Conservation (phyloP, 2,329 filamentous ascomycete genomes). For the Dothiorella sarmentorum region DNA sequence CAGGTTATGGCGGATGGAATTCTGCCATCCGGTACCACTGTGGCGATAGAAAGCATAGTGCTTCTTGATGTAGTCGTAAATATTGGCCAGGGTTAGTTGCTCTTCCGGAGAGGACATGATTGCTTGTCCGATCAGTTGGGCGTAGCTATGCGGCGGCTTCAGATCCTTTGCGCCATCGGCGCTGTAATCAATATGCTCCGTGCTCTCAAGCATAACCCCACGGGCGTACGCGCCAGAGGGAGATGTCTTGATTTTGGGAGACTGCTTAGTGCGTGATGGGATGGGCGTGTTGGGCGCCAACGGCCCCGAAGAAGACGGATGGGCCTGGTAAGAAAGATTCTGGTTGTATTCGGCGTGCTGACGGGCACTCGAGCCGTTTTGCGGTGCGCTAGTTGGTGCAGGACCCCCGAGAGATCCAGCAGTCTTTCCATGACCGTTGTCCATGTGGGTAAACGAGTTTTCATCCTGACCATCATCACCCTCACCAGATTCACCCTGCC, state of each 20-base stretch:
- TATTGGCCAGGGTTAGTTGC: slow-evolving; percentile 85
- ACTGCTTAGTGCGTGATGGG: slow-evolving; percentile 35
- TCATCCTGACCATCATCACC: slow-evolving; percentile 27
- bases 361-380: slow-evolving; percentile 7
- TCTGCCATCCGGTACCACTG: slow-evolving; percentile 84
- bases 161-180: slow-evolving; percentile 82
- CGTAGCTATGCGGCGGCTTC: slow-evolving; percentile 95
- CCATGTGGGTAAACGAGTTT: slow-evolving; percentile 3
- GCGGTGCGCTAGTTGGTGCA: slow-evolving; percentile 24
- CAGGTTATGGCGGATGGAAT: slow-evolving; percentile 94
- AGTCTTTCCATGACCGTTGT: slow-evolving; percentile 15
- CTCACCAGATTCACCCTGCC: slow-evolving; percentile 40
- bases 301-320: slow-evolving; percentile 12
- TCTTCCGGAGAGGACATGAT: slow-evolving; percentile 84
- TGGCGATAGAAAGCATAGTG: slow-evolving; percentile 92
- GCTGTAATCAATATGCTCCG: slow-evolving; percentile 68
- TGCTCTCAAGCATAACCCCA: slow-evolving; percentile 51
- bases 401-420: slow-evolving; percentile 22
- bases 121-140: slow-evolving; percentile 93
- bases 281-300: slow-evolving; percentile 29
- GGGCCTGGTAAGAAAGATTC: slow-evolving; percentile 5
- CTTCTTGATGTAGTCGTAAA: slow-evolving; percentile 88
- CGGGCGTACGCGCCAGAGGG: slow-evolving; percentile 45
- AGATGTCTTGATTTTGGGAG: slow-evolving; percentile 42
- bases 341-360: slow-evolving; percentile 17